Percentiles rank a stretch among this genome's conserved stretches.
These are phyloP conservation scores for Lipomyces sp. DNA, from an alignment of 805 yeast genomes.

Conservation along the genomic window DNA sequence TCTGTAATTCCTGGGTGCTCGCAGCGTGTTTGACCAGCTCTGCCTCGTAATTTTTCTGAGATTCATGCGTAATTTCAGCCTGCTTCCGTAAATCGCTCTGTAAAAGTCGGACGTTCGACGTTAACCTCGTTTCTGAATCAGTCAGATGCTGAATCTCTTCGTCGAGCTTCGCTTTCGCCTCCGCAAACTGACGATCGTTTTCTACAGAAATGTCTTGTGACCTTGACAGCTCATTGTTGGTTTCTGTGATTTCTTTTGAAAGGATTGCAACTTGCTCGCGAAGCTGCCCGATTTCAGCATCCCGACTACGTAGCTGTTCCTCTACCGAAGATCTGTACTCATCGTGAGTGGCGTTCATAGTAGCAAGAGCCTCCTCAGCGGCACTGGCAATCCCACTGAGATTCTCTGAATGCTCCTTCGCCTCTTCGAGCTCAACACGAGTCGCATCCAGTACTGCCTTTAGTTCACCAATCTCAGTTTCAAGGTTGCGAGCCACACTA, in stretches of 20 bases:
- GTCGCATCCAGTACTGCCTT: conserved; percentile 54
- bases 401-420: conserved; percentile 63
- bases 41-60: conserved; percentile 59
- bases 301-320: conserved; percentile 18
- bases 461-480: conserved; percentile 44
- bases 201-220: conserved; percentile 37
- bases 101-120: conserved; percentile 44
- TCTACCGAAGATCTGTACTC: conserved; percentile 46
- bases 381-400: conserved; percentile 66
- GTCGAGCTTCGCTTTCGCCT: conserved; percentile 39
- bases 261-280: conserved; percentile 38
- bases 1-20: conserved; percentile 51
- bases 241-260: conserved; percentile 38
- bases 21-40: conserved; percentile 62
- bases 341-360: conserved; percentile 61
- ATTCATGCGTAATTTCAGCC: conserved; percentile 52
- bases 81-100: conserved; percentile 52
- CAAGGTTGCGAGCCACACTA: conserved; percentile 41
- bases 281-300: conserved; percentile 23
- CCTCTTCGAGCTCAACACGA: conserved; percentile 59
- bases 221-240: conserved; percentile 39
- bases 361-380: conserved; percentile 66
- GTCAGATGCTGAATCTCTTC: conserved; percentile 40
- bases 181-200: conserved; percentile 37
- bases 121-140: conserved; percentile 43